Evolutionary conservation across 2,329 filamentous ascomycete species (phyloP), one percentile per base, ranked within the genome.

Genomic region (Onygenales sp.): DNA sequence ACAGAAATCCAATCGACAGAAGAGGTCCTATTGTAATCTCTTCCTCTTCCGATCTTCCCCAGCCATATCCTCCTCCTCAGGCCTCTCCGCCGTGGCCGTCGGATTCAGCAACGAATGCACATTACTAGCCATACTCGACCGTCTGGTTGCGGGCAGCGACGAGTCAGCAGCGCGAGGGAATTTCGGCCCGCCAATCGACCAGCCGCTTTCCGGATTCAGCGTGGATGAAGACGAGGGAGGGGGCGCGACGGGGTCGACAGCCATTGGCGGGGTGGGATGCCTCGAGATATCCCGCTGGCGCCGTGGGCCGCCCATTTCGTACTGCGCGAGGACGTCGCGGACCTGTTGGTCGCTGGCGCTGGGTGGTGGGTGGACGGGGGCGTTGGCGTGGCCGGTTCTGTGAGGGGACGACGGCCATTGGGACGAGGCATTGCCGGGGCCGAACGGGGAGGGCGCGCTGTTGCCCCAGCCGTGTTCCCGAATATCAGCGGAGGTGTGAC

Each of bases 401-500:
- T 80, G 79, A 7, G 83, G 84, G 27, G 84, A 86, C 13, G 83
- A 82, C 13, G 84, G 83, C 83, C 84, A 87, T 57, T 82, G 81
- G 38, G 75, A 71, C 13, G 78, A 79, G 51, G 77, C 78, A 57
- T 82, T 77, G 9, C 83, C 81, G 77, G 43, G 75, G 64, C 48
- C 66, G 61, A 42, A 68, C 66, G 57, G 61, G 54, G 33, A 54
- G 55, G 57, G 54, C 57, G 66, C 14, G 72, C 67, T 46, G 63
- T 74, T 58, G 68, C 76, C 7, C 83, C 87, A 92, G 39, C 86
- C 89, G 66, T 90, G 86, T 62, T 91, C 86, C 51, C 93, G 85
- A 61, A 98, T 97, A 67, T 98, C 93, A 55, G 93, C 93, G 41
- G 91, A 92, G 1, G 93, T 98, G 71, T 98, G 93, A 57, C 92